A percentile compares a stretch with the other conserved stretches of the same genome.
Evolutionary conservation across 2,329 filamentous ascomycete genomes (phyloP).

Genomic region (Huntiella moniliformis): DNA sequence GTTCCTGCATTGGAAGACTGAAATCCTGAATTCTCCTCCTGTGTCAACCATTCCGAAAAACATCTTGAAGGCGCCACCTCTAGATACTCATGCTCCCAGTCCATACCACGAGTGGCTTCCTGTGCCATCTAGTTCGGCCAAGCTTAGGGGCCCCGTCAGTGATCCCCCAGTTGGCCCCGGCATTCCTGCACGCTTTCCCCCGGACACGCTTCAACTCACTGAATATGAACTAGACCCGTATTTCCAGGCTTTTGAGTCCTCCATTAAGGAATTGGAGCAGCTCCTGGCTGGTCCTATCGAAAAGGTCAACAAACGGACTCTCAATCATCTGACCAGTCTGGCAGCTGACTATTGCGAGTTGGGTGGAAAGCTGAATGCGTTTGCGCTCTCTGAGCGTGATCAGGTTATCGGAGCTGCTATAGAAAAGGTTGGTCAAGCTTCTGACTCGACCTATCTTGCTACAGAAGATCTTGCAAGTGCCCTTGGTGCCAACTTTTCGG

Average conservation of each 20-base stretch:
- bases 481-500: conserved; percentile 84
- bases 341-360: conserved; percentile 81
- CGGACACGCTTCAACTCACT: conserved; percentile 52
- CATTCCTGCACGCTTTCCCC: conserved; percentile 48
- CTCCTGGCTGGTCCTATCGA: conserved; percentile 87
- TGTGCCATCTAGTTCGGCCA: conserved; percentile 67
- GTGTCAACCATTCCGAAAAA: conserved; percentile 85
- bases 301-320: conserved; percentile 78
- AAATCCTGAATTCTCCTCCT: conserved; percentile 85
- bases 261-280: conserved; percentile 77
- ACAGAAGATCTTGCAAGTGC: conserved; percentile 79
- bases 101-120: conserved; percentile 75
- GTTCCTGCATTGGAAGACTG: conserved; percentile 39
- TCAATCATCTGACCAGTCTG: conserved; percentile 68
- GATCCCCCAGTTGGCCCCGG: conserved; percentile 17
- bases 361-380: conserved; percentile 90
- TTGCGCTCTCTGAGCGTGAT: conserved; percentile 83
- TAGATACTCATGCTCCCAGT: conserved; percentile 84
- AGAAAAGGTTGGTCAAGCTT: conserved; percentile 83
- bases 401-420: conserved; percentile 80
- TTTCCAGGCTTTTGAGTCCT: conserved; percentile 81
- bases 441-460: conserved; percentile 87
- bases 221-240: conserved; percentile 92
- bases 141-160: conserved; percentile 32
- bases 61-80: conserved; percentile 81